Conservation (phyloP, 2,329 filamentous ascomycete genomes). For the Neopestalotiopsis clavispora region DNA sequence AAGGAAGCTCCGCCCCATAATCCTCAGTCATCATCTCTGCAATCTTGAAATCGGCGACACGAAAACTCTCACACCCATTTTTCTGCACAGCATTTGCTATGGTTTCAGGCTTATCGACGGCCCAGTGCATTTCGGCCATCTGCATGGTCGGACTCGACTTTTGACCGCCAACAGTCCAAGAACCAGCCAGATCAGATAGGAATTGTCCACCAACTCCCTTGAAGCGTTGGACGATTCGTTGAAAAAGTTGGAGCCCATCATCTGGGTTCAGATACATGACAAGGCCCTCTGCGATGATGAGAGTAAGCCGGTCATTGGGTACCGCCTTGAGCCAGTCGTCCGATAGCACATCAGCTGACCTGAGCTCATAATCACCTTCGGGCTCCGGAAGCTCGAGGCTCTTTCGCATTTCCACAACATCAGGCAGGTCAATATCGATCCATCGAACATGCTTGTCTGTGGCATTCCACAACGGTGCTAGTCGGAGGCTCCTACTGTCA, state of each 20-base stretch:
- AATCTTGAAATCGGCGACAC: not conserved
- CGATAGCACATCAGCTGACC: conserved; percentile 25
- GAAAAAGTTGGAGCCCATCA: not conserved
- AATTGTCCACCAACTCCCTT: not conserved
- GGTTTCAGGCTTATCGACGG: not conserved
- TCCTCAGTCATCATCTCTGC: not conserved
- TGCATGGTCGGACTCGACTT: not conserved
- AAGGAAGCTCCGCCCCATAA: not conserved
- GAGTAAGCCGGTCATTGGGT: conserved; percentile 27
- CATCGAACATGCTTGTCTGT: conserved; percentile 23
- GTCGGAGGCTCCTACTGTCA: conserved; percentile 25
- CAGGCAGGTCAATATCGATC: conserved; percentile 34
- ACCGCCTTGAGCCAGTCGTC: conserved; percentile 28
- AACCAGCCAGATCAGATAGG: not conserved
- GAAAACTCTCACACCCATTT: not conserved
- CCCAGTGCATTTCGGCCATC: conserved; percentile 3
- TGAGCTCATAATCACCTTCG: conserved; percentile 26
- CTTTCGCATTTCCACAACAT: conserved; percentile 29
- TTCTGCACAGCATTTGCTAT: not conserved
- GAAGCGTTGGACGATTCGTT: not conserved
- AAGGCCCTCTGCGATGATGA: conserved; percentile 33
- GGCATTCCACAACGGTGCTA: conserved; percentile 14
- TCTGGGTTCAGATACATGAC: conserved; percentile 27
- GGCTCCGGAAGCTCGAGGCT: conserved; percentile 23
- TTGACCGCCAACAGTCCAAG: not conserved